phyloP scores from a whole-genome alignment of 352 stramenopile species.

The Phytophthora tubulina region DNA sequence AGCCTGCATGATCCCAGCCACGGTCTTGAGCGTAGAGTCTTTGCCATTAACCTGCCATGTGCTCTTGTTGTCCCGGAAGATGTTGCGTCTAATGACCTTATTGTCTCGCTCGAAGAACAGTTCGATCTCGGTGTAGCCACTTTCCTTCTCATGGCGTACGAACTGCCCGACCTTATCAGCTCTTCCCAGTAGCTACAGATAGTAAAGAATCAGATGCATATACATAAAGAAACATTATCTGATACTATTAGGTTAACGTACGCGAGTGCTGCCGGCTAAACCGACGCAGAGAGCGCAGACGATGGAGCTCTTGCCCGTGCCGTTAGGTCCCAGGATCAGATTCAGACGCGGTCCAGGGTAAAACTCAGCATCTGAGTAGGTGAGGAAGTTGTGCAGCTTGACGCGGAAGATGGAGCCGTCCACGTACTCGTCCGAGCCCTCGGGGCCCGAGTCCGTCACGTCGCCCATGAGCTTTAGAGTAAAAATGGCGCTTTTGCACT shows the following conservation, averaged over 20 bases:
- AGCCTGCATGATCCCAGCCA: constrained; percentile 81
- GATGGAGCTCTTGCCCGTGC: constrained; percentile 95
- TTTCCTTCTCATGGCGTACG: constrained; percentile 88
- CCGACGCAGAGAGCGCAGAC: constrained; percentile 98
- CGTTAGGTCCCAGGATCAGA: constrained; percentile 98
- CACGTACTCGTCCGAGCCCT: constrained; percentile 78
- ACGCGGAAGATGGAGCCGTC: constrained; percentile 92
- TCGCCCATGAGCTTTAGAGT: constrained; percentile 26
- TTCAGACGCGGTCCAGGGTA: constrained; percentile 95
- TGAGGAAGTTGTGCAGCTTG: constrained; percentile 95
- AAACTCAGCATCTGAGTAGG: constrained; percentile 93
- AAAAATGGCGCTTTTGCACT: not conserved
- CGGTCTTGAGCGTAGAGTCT: constrained; percentile 74
- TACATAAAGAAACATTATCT: not conserved
- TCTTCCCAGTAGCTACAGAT: constrained; percentile 90
- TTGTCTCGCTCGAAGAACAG: constrained; percentile 87
- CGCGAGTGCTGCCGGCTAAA: constrained; percentile 94
- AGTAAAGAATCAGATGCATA: not conserved
- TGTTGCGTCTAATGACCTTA: constrained; percentile 90
- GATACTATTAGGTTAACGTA: constrained; percentile 40
- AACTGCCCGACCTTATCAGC: constrained; percentile 95
- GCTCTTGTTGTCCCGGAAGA: constrained; percentile 92
- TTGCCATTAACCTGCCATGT: constrained; percentile 83
- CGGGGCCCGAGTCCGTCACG: constrained; percentile 31
- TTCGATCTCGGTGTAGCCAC: constrained; percentile 94